A percentile compares a stretch with the other conserved stretches of the same genome.
Evolutionary conservation across 305 asterid genomes (phyloP).

Genomic region (Solanum aculeatissimum): DNA sequence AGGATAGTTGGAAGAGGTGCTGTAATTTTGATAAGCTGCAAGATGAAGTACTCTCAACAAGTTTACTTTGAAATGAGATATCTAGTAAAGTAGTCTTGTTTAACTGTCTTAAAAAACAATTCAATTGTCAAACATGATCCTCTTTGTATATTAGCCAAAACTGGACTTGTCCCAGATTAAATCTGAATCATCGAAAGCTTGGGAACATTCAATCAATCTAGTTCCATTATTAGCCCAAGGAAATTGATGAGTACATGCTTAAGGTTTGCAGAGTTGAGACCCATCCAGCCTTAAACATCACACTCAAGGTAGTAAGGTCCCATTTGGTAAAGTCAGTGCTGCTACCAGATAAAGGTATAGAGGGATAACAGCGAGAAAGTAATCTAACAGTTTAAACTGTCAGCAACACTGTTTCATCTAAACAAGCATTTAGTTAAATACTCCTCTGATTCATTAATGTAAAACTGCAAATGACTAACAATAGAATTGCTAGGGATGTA

Average conservation of each 20-base stretch:
- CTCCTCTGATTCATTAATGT: neutral
- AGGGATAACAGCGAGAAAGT: neutral
- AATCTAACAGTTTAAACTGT: neutral
- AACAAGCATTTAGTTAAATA: neutral
- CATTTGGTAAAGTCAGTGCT: neutral
- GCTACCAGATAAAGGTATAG: neutral
- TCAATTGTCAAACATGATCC: neutral
- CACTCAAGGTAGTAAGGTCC: neutral
- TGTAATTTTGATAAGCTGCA: conserved; percentile 45
- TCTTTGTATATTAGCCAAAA: neutral
- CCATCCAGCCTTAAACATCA: neutral
- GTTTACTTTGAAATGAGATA: neutral
- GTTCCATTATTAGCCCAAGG: neutral
- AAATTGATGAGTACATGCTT: neutral
- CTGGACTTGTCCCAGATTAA: neutral
- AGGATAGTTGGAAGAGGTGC: conserved; percentile 69
- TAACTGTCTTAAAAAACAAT: neutral
- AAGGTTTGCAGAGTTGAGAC: neutral
- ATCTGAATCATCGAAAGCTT: neutral
- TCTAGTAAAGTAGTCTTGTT: neutral
- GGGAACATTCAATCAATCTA: neutral
- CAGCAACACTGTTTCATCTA: neutral
- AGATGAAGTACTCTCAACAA: neutral
- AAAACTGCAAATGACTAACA: neutral
- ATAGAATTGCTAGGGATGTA: neutral